Evolutionary conservation across 2,329 filamentous ascomycete species (phyloP).

Genomic region (Apiospora marii): DNA sequence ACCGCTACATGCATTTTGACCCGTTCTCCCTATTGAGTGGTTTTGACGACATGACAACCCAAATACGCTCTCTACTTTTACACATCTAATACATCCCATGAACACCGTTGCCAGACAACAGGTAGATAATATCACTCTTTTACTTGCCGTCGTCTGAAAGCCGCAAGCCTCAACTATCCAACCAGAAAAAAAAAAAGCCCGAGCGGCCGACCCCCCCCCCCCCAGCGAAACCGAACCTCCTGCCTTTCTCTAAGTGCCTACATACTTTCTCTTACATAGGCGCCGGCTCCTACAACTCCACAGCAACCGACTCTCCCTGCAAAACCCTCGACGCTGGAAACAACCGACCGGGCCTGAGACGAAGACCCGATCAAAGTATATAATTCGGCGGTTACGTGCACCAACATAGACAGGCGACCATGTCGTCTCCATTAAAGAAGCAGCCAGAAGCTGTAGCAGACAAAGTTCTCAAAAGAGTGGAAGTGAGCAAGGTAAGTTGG

Average conservation of each 20-base stretch:
- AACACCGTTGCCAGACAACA: conserved; percentile 8
- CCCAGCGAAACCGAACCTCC: conserved; percentile 6
- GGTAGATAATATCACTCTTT: neutral
- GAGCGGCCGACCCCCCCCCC: conserved; percentile 17
- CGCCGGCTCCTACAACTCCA: conserved; percentile 22
- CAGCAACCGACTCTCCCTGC: conserved; percentile 22
- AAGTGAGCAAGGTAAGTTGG: conserved; percentile 75
- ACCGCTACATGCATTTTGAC: neutral
- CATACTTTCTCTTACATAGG: conserved; percentile 11
- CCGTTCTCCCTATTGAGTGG: conserved; percentile 13
- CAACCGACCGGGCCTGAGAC: neutral
- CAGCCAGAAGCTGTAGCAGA: conserved; percentile 71
- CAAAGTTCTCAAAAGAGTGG: conserved; percentile 74
- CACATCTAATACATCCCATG: neutral
- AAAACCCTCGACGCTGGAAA: conserved; percentile 22
- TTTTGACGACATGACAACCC: conserved; percentile 10
- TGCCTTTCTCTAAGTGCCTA: conserved; percentile 22
- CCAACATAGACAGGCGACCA: conserved; percentile 37
- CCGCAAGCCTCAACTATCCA: neutral
- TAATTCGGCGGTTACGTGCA: conserved; percentile 2
- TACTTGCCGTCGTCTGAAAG: neutral
- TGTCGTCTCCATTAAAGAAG: conserved; percentile 69
- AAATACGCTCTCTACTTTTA: conserved; percentile 13
- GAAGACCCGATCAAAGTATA: neutral
- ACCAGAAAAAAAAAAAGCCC: neutral